Percentiles rank a stretch among this genome's conserved stretches.
phyloP scores from a whole-genome alignment of 139 green algal species.

The Coccomyxa sp. region DNA sequence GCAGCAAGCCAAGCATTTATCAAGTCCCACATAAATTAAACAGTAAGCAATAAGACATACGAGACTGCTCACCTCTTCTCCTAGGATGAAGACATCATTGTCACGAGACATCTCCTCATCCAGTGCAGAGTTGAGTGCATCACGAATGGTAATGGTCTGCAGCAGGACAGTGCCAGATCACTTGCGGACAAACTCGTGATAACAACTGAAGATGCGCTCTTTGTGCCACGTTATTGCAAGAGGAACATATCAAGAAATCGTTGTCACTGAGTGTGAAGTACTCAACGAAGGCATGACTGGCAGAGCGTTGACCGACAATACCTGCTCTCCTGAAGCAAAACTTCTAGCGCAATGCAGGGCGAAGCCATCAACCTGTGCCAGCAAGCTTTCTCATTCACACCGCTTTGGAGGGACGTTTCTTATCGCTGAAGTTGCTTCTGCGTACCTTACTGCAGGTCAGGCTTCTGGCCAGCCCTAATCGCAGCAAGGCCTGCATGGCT shows the following conservation, averaged over 20 bases:
- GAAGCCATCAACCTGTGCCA: not conserved
- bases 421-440: not conserved
- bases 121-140: constrained; percentile 94
- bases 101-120: constrained; percentile 96
- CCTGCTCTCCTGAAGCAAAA: not conserved
- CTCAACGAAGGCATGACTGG: too few relatives aligned
- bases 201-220: not conserved
- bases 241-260: too few relatives aligned
- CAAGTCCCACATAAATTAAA: not conserved
- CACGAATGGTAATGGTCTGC: constrained; percentile 90
- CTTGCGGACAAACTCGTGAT: not conserved
- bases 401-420: not conserved
- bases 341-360: not conserved
- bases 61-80: constrained; percentile 82
- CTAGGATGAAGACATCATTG: constrained; percentile 91
- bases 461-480: not conserved
- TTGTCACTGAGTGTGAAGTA: too few relatives aligned
- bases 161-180: not conserved
- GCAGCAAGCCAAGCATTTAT: not conserved
- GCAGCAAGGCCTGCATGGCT: constrained; percentile 8
- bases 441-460: not conserved
- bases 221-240: too few relatives aligned
- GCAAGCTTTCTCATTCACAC: not conserved
- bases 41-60: not conserved
- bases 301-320: not conserved